Evolutionary conservation across 1,284 basidiomycete species (phyloP), one percentile per base, ranked within the genome.

Genomic region (Apiotrichum laibachii): DNA sequence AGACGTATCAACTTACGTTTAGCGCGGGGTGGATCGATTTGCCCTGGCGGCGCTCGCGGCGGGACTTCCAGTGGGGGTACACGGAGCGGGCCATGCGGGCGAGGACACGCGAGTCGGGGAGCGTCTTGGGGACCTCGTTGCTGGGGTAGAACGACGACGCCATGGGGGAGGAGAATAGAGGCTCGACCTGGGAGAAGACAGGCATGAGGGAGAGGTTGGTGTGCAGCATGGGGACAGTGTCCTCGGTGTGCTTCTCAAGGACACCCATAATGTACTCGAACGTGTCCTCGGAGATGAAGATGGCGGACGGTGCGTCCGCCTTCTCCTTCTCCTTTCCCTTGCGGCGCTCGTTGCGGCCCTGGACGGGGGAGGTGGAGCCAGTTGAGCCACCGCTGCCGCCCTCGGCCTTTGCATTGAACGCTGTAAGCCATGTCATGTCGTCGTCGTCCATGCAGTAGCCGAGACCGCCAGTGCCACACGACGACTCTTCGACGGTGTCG

Each of bases 261-360:
- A 97, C 80, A 48, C 91, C 92, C 90, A 98, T 95, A 61, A 96
- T 86, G 64, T 93, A 84, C 78, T 99, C 96, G 66, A 98, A 95
- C 67, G 92, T 87, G 68, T 96, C 92, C 72, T 96, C 92, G 5
- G 84, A 83, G 61, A 97, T 88, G 56, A 81, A 73, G 16, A 88
- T 74, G 2, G 78, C 72, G 9, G 68, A 56, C 1, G 72, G 70
- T 2, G 74, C 67, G 15, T 70, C 70, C 11, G 70, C 66, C 63
- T 74, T 75, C 21, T 77, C 73, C 66, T 76, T 79, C 19, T 74
- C 76, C 55, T 76, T 76, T 11, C 70, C 67, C 47, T 75, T 72
- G 64, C 77, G 26, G 7, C 26, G 77, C 59, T 80, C 79, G 31
- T 74, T 67, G 11, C 69, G 70, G 37, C 58, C 65, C 18, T 70